Conservation (phyloP, 1,284 basidiomycete species). For the Puccinia polysora region DNA sequence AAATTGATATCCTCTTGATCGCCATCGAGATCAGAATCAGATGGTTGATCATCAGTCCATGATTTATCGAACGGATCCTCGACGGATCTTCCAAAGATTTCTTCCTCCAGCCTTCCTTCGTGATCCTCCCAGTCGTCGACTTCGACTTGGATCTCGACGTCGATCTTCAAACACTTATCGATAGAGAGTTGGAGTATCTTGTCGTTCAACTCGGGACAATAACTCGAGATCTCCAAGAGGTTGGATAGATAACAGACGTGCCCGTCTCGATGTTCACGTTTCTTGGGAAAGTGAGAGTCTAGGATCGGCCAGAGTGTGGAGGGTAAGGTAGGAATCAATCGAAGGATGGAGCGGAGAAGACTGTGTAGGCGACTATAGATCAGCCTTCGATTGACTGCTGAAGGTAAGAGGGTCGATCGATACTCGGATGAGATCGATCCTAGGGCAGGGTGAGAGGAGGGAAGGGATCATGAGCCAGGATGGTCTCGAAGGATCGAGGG, state of each 20-base stretch:
- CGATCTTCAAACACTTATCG: conserved; percentile 87
- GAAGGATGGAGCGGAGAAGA: conserved; percentile 75
- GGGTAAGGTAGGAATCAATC: conserved; percentile 81
- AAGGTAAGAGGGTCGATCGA: conserved; percentile 41
- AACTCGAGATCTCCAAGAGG: conserved; percentile 73
- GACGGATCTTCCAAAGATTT: conserved; percentile 46
- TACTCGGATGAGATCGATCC: conserved; percentile 12
- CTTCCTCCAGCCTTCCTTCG: conserved; percentile 54
- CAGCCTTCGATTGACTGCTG: conserved; percentile 65
- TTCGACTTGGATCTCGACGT: conserved; percentile 96
- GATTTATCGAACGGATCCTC: conserved; percentile 49
- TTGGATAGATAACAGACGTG: conserved; percentile 93
- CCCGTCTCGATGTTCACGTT: conserved; percentile 72
- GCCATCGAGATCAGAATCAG: conserved; percentile 59
- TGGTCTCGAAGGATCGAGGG: conserved; percentile 50
- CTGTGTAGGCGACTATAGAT: conserved; percentile 83
- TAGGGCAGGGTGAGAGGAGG: conserved; percentile 8
- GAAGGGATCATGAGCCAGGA: not conserved
- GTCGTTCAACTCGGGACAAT: conserved; percentile 83
- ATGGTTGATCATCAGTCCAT: conserved; percentile 50
- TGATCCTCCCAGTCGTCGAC: conserved; percentile 78
- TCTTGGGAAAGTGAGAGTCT: conserved; percentile 81
- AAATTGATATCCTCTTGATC: conserved; percentile 56
- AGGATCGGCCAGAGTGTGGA: conserved; percentile 80
- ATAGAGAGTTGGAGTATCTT: conserved; percentile 78